A percentile compares a stretch with the other conserved stretches of the same genome.
phyloP scores from a whole-genome alignment of 1,284 basidiomycete species.

The Chondrostereum purpureum region DNA sequence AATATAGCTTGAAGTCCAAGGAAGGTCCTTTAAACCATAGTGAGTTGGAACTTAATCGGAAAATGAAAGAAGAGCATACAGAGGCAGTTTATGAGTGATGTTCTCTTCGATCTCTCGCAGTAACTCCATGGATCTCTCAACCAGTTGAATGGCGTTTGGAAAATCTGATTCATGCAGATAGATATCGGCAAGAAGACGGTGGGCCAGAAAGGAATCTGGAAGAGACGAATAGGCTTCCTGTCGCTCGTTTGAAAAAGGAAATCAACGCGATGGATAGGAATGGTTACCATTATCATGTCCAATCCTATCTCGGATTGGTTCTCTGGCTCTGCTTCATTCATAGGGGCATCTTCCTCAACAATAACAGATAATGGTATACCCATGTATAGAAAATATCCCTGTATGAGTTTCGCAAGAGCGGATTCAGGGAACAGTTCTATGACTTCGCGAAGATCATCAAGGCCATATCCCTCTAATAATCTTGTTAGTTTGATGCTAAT shows the following conservation, averaged over 20 bases:
- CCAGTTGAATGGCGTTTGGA: constrained; percentile 63
- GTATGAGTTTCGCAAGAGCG: constrained; percentile 52
- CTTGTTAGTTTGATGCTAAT: constrained; percentile 21
- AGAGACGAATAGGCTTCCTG: constrained; percentile 57
- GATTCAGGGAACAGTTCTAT: constrained; percentile 63
- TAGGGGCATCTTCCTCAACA: constrained; percentile 34
- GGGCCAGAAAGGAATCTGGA: constrained; percentile 63
- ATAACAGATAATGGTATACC: constrained; percentile 40
- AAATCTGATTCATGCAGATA: constrained; percentile 76
- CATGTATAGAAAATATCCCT: constrained; percentile 63
- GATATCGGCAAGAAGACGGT: constrained; percentile 67
- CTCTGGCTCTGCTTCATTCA: constrained; percentile 32
- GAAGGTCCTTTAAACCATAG: too few species aligned
- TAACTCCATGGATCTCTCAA: constrained; percentile 60
- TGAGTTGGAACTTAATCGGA: too few species aligned
- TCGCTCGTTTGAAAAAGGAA: constrained; percentile 1
- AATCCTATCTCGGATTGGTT: constrained; percentile 30
- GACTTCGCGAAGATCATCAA: constrained; percentile 57
- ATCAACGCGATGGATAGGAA: not conserved
- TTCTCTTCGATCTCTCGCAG: constrained; percentile 52
- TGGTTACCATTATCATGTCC: constrained; percentile 48
- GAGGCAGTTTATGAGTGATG: constrained; percentile 49
- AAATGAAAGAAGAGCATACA: constrained; percentile 25
- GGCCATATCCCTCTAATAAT: constrained; percentile 54
- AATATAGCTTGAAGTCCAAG: constrained; percentile 62